Conservation (phyloP, 2,329 filamentous ascomycete genomes). For the Cladosporium oxysporum region DNA sequence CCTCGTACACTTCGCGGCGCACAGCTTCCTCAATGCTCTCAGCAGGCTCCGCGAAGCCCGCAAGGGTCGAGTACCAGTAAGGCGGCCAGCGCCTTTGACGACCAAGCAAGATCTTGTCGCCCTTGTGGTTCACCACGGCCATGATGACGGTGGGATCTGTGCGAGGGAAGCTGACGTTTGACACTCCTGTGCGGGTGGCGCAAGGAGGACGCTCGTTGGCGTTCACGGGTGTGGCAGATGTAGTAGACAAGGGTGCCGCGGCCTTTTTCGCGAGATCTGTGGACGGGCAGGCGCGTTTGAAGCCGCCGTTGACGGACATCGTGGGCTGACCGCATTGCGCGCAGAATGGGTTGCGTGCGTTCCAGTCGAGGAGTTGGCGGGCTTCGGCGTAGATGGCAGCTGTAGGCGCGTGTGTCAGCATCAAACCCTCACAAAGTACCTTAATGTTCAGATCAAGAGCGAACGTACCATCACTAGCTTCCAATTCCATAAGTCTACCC, state of each 20-base stretch:
- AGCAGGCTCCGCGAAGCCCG: slow-evolving; percentile 54
- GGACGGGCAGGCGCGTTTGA: slow-evolving; percentile 77
- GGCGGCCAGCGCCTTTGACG: slow-evolving; percentile 81
- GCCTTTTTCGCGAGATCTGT: slow-evolving; percentile 56
- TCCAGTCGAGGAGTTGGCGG: slow-evolving; percentile 90
- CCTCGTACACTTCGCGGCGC: slow-evolving; percentile 54
- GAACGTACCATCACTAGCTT: slow-evolving; percentile 60
- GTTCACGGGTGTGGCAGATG: slow-evolving; percentile 30
- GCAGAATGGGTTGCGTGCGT: slow-evolving; percentile 87
- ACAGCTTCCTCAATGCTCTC: slow-evolving; percentile 55
- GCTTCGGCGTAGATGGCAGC: slow-evolving; percentile 90
- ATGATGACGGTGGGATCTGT: slow-evolving; percentile 96
- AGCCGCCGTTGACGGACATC: slow-evolving; percentile 74
- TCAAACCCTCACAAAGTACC: background rate
- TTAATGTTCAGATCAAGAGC: background rate
- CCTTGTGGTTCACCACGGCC: slow-evolving; percentile 81
- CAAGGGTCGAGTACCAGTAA: slow-evolving; percentile 84
- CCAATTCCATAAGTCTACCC: slow-evolving; percentile 64
- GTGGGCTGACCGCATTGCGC: slow-evolving; percentile 83
- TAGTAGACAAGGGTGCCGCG: slow-evolving; percentile 34
- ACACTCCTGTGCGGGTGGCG: slow-evolving; percentile 78
- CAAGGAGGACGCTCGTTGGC: slow-evolving; percentile 66
- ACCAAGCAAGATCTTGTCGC: slow-evolving; percentile 76
- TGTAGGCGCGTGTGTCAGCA: slow-evolving; percentile 39
- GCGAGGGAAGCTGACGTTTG: slow-evolving; percentile 87